A percentile compares a stretch with the other conserved stretches of the same genome.
phyloP scores from a whole-genome alignment of 148 eudicot species.

The Limonium bicolor region DNA sequence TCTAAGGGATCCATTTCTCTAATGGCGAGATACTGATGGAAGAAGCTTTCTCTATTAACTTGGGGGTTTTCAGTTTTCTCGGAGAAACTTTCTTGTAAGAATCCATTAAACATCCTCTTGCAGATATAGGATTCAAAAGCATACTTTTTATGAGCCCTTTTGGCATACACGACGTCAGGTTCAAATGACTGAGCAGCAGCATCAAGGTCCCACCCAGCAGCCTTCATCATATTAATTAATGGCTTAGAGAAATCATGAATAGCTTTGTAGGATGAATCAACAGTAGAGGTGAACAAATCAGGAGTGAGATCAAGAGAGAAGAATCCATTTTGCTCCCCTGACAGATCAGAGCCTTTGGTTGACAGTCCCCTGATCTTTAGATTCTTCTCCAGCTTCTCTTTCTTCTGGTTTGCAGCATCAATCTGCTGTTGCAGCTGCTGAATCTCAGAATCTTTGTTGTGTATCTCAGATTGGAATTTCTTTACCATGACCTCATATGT shows the following conservation, averaged over 20 bases:
- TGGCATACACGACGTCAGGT: conserved; percentile 54
- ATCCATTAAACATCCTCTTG: conserved; percentile 71
- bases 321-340: conserved; percentile 35
- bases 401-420: conserved; percentile 71
- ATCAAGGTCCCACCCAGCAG: conserved; percentile 97
- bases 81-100: conserved; percentile 63
- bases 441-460: conserved; percentile 86
- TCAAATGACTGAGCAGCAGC: conserved; percentile 89
- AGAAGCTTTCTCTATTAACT: conserved; percentile 42
- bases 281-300: conserved; percentile 59
- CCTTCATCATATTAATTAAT: conserved; percentile 96
- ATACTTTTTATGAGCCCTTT: conserved; percentile 87
- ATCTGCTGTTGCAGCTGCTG: conserved; percentile 71
- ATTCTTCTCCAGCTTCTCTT: conserved; percentile 78
- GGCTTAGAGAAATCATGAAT: conserved; percentile 97
- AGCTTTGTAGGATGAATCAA: conserved; percentile 66
- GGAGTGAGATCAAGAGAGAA: conserved; percentile 54
- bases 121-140: conserved; percentile 90
- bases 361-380: conserved; percentile 87
- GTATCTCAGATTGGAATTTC: conserved; percentile 90
- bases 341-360: conserved; percentile 44
- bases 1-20: conserved; percentile 85
- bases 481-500: conserved; percentile 96
- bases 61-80: conserved; percentile 31
- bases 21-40: conserved; percentile 69